Evolutionary conservation across 345 rosid genomes (phyloP), one percentile per base, ranked within the genome.

Genomic region (Aegle marmelos): DNA sequence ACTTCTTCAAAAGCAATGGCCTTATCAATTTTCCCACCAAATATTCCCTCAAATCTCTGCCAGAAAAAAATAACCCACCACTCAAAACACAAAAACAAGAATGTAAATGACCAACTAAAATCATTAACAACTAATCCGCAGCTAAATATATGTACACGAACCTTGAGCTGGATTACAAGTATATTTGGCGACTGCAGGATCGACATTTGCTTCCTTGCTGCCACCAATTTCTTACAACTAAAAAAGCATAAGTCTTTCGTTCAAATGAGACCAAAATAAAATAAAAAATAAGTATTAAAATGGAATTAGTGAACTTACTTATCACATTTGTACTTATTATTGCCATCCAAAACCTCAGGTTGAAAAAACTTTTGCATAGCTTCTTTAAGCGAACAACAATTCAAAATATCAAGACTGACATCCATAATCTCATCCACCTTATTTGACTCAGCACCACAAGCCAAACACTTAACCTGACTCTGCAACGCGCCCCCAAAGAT

Each of bases 371-470:
- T 94, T 33, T 85, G 92, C 93, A 97, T 79, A 0, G 98, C 95
- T 13, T 97, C 98, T 75, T 84, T 85, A 19, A 97, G 82, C 1
- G 99, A 94, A 84, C 33, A 80, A 73, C 93, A 82, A 66, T 89
- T 82, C 85, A 90, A 79, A 78, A 97, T 82, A 50, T 94, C 99
- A 73, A 97, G 93, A 83, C 96, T 94, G 58, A 97, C 88, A 88
- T 97, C 99, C 98, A 97, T 94, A 76, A 93, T 93, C 83, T 97
- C 98, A 83, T 97, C 99, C 2, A 94, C 88, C 84, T 94, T 97
- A 85, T 94, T 94, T 0, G 98, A 94, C 86, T 94, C 98, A 0
- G 82, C 83, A 76, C 94, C 89, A 59, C 99, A 97, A 2, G 93
- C 85, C 85, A 93, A 80, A 77, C 99, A 97, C 87, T 93, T 94